phyloP scores from a whole-genome alignment of 148 eudicot species.

The Rhododendron ovatum region DNA sequence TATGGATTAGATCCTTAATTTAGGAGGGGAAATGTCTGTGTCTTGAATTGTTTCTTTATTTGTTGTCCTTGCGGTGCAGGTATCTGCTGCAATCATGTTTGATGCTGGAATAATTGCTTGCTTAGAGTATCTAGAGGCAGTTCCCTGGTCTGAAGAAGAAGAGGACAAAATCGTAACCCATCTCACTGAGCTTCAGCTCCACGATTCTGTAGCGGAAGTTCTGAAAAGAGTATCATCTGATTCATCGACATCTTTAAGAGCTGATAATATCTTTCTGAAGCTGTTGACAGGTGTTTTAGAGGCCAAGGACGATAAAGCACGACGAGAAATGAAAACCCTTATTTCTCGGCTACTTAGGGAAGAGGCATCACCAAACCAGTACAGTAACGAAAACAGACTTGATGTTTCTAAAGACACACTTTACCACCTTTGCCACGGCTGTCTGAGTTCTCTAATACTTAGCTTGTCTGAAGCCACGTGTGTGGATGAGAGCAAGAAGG shows the following conservation, averaged over 20 bases:
- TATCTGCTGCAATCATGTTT: conserved; percentile 70
- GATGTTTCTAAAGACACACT: conserved; percentile 69
- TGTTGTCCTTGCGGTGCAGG: conserved; percentile 34
- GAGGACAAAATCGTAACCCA: conserved; percentile 66
- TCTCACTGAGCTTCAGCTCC: conserved; percentile 67
- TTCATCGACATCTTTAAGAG: conserved; percentile 51
- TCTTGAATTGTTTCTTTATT: not conserved
- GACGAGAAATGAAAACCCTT: conserved; percentile 72
- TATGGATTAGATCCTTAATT: not conserved
- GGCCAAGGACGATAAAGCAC: conserved; percentile 86
- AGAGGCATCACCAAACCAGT: conserved; percentile 27
- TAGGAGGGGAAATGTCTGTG: no score
- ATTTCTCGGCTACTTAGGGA: conserved; percentile 65
- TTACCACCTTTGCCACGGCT: conserved; percentile 71
- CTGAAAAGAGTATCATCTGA: conserved; percentile 69
- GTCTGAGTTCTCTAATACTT: conserved; percentile 72
- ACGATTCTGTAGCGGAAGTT: conserved; percentile 38
- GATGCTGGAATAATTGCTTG: conserved; percentile 74
- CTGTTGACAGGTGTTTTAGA: conserved; percentile 66
- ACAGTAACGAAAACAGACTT: conserved; percentile 28
- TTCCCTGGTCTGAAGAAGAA: conserved; percentile 89
- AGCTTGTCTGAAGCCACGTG: conserved; percentile 76
- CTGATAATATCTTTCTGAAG: conserved; percentile 58
- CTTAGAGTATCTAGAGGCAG: conserved; percentile 76
- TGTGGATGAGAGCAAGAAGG: conserved; percentile 55